Evolutionary conservation across 2,329 filamentous ascomycete genomes (phyloP).

Genomic region (Beauveria asiatica): DNA sequence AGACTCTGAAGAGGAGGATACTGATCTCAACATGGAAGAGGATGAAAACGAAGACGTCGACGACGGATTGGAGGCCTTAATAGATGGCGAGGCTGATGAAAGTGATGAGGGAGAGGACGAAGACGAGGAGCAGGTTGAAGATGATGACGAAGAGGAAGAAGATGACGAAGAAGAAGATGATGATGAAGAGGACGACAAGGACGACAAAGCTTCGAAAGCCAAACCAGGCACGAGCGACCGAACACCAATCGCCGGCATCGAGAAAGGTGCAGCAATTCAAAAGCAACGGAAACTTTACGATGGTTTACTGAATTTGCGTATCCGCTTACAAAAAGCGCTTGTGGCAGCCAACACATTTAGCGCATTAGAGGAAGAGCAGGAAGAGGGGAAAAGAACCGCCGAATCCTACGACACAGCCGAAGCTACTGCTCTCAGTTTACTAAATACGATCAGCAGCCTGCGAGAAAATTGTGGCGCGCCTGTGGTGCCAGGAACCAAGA

Average conservation of each 20-base stretch:
- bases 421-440: conserved; percentile 73
- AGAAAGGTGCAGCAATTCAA: conserved; percentile 81
- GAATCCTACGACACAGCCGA: conserved; percentile 69
- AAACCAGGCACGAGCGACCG: conserved; percentile 26
- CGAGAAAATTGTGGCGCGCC: conserved; percentile 50
- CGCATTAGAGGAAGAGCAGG: conserved; percentile 28
- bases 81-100: conserved; percentile 22
- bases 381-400: conserved; percentile 27
- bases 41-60: conserved; percentile 26
- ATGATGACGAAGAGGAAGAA: conserved; percentile 23
- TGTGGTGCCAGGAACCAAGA: conserved; percentile 49
- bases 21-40: conserved; percentile 27
- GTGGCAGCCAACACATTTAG: conserved; percentile 70
- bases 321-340: conserved; percentile 86
- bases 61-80: conserved; percentile 27
- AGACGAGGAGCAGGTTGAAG: conserved; percentile 27
- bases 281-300: conserved; percentile 81
- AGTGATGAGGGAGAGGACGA: conserved; percentile 18
- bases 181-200: conserved; percentile 29
- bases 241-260: conserved; percentile 48
- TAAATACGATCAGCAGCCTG: conserved; percentile 69
- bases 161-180: conserved; percentile 27
- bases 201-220: conserved; percentile 20
- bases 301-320: conserved; percentile 77
- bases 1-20: conserved; percentile 34